phyloP scores from a whole-genome alignment of 805 yeast genomes.

The Kregervanrija pseudodelftensis region DNA sequence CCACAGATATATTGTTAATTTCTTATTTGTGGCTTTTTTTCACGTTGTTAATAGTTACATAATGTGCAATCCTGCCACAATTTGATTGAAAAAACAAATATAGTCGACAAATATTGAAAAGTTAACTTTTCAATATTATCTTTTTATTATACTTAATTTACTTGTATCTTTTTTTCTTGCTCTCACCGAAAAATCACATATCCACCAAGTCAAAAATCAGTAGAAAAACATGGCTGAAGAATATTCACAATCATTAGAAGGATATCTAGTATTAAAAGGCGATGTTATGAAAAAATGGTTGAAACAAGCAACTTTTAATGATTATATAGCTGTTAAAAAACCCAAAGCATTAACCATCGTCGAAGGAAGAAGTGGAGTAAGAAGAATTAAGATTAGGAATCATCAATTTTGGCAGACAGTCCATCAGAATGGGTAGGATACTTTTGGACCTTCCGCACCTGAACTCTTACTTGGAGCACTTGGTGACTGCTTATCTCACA shows the following conservation, averaged over 20 bases:
- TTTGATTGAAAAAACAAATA: too few species aligned
- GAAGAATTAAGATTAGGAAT: constrained; percentile 4
- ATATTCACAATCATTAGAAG: constrained; percentile 35
- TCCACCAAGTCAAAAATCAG: too few species aligned
- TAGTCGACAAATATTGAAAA: too few species aligned
- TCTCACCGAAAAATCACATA: too few species aligned
- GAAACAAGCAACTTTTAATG: background rate
- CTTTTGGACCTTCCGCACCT: constrained; percentile 6
- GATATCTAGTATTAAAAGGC: constrained; percentile 1
- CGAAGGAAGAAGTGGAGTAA: constrained; percentile 6
- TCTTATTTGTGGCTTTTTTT: too few species aligned
- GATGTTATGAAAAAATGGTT: constrained; percentile 3
- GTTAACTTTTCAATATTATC: too few species aligned
- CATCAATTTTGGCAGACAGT: constrained; percentile 5
- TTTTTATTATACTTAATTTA: too few species aligned
- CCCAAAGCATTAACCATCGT: constrained; percentile 2
- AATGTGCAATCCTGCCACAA: too few species aligned
- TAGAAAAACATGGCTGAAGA: too few species aligned
- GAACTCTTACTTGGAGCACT: constrained; percentile 4
- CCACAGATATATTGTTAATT: too few species aligned
- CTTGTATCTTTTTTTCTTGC: too few species aligned
- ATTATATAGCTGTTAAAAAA: constrained; percentile 2
- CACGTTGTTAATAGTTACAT: too few species aligned
- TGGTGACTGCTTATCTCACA: constrained; percentile 5
- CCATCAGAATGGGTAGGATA: constrained; percentile 6